Percentiles rank a stretch among this genome's conserved stretches.
phyloP scores from a whole-genome alignment of 2,329 filamentous ascomycete genomes.

The Penicillium rolfsii region DNA sequence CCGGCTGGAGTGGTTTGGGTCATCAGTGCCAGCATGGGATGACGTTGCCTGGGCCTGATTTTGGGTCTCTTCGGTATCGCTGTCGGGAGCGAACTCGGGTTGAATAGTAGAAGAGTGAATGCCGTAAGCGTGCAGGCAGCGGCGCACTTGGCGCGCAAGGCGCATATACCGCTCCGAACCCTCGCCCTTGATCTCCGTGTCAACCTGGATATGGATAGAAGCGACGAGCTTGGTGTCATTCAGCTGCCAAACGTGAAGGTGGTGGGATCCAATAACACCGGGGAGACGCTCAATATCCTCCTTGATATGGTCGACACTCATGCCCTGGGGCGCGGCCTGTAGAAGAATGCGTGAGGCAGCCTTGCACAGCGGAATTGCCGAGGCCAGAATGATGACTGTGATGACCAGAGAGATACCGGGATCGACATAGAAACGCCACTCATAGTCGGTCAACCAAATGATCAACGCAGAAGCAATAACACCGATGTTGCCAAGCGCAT shows the following conservation, averaged over 20 bases:
- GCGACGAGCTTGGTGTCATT: constrained; percentile 94
- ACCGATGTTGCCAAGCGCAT: constrained; percentile 53
- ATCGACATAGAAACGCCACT: constrained; percentile 84
- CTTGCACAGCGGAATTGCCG: constrained; percentile 56
- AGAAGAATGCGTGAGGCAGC: constrained; percentile 75
- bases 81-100: constrained; percentile 69
- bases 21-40: constrained; percentile 23
- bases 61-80: constrained; percentile 38
- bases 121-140: constrained; percentile 90
- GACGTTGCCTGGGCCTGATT: constrained; percentile 27
- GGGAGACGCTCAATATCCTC: constrained; percentile 85
- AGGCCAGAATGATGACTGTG: constrained; percentile 69
- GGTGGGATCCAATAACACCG: constrained; percentile 87
- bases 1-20: constrained; percentile 35
- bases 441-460: constrained; percentile 87
- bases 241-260: constrained; percentile 97
- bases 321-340: constrained; percentile 87
- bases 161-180: constrained; percentile 84
- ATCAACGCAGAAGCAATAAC: constrained; percentile 69
- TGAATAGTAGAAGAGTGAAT: constrained; percentile 98
- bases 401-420: constrained; percentile 92
- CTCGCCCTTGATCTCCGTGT: constrained; percentile 83
- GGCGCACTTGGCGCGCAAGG: constrained; percentile 77
- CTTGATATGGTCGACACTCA: constrained; percentile 86
- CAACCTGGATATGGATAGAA: constrained; percentile 89